Percentiles rank a stretch among this genome's conserved stretches.
phyloP scores from a whole-genome alignment of 441 rosid genomes.

The Jatropha multifida region DNA sequence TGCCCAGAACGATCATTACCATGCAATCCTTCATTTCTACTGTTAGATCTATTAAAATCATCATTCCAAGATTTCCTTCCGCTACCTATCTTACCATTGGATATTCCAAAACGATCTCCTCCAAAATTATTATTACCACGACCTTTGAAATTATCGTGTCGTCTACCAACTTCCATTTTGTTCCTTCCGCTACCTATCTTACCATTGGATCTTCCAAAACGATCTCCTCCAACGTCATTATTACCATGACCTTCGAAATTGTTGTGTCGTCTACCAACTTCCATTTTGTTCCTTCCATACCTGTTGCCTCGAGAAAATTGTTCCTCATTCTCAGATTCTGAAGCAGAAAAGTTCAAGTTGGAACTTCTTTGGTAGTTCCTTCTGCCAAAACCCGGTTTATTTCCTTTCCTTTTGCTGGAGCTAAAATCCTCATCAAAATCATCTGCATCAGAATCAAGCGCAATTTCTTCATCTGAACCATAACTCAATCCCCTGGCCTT shows the following conservation, averaged over 20 bases:
- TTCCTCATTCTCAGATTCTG: conserved; percentile 43
- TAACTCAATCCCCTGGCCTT: conserved; percentile 49
- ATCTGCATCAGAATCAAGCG: conserved; percentile 49
- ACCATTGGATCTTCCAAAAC: conserved; percentile 34
- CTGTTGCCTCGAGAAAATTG: conserved; percentile 28
- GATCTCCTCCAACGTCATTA: conserved; percentile 24
- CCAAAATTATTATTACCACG: conserved; percentile 25
- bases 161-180: conserved; percentile 30
- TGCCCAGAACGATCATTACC: conserved; percentile 12
- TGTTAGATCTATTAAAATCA: conserved; percentile 25
- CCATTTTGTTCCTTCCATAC: conserved; percentile 30
- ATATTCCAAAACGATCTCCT: conserved; percentile 28
- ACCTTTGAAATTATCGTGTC: conserved; percentile 36
- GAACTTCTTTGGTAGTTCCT: conserved; percentile 33
- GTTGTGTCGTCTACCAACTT: conserved; percentile 33
- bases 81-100: conserved; percentile 35
- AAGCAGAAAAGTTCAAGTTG: conserved; percentile 38
- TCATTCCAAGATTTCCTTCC: conserved; percentile 33
- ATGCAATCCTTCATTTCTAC: conserved; percentile 27
- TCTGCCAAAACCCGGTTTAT: conserved; percentile 27
- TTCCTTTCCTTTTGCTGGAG: conserved; percentile 26
- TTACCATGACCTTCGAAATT: conserved; percentile 29
- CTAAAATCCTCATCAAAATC: conserved; percentile 30
- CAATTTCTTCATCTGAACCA: conserved; percentile 71
- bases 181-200: conserved; percentile 30